phyloP scores from a whole-genome alignment of 2,329 filamentous ascomycete species.

The Metarhizium anisopliae region DNA sequence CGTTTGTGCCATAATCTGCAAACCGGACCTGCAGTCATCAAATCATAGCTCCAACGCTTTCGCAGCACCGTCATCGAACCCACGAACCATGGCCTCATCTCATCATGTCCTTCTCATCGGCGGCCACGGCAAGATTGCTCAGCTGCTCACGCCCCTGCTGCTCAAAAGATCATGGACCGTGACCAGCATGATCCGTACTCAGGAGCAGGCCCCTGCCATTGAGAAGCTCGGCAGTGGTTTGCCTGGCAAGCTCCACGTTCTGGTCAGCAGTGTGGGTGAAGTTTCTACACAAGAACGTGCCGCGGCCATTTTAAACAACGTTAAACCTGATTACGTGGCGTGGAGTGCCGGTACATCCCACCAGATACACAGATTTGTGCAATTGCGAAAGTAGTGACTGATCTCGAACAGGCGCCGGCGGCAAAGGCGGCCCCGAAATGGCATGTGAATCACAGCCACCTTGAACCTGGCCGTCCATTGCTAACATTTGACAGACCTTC shows the following conservation, averaged over 20 bases:
- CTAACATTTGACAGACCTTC: slow-evolving; percentile 32
- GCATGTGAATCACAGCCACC: slow-evolving; percentile 16
- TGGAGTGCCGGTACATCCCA: slow-evolving; percentile 54
- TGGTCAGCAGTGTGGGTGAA: slow-evolving; percentile 64
- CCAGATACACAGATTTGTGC: background rate
- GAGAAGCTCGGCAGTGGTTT: slow-evolving; percentile 49
- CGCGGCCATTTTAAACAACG: slow-evolving; percentile 49
- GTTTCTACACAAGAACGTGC: slow-evolving; percentile 56
- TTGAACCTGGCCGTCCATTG: background rate
- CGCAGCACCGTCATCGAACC: background rate
- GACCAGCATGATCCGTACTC: slow-evolving; percentile 66
- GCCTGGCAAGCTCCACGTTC: slow-evolving; percentile 56
- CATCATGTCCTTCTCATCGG: slow-evolving; percentile 63
- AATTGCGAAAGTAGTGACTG: background rate
- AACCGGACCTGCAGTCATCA: no score
- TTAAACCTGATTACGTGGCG: slow-evolving; percentile 56
- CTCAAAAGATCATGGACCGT: slow-evolving; percentile 68
- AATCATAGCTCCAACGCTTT: no score
- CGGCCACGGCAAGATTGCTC: slow-evolving; percentile 72
- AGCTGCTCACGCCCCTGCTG: slow-evolving; percentile 66
- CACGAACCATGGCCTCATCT: slow-evolving; percentile 18
- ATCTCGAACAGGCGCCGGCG: slow-evolving; percentile 39
- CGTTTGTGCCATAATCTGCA: no score
- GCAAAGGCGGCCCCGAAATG: slow-evolving; percentile 45
- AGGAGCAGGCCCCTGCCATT: slow-evolving; percentile 58